Evolutionary conservation across 108 stramenopile genomes (phyloP).

Genomic region (Conticribra guillardii): DNA sequence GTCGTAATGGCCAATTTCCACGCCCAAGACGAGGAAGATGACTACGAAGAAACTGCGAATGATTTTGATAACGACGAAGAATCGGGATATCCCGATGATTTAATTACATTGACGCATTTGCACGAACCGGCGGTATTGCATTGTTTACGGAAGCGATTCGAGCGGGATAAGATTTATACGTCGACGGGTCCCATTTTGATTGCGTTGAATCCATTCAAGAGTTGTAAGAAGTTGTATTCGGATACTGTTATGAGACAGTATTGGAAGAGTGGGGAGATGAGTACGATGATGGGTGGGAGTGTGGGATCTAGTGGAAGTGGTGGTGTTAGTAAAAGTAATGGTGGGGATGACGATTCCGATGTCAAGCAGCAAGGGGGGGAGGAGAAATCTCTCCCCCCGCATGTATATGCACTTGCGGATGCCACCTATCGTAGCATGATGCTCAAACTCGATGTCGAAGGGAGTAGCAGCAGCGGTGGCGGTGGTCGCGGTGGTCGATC

Average conservation of each 20-base stretch:
- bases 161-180: conserved; percentile 87
- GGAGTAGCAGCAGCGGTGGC: neutral
- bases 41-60: neutral
- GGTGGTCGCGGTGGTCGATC: neutral
- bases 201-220: conserved; percentile 95
- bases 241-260: conserved; percentile 74
- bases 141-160: conserved; percentile 80
- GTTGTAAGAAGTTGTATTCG: conserved; percentile 59
- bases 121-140: conserved; percentile 90
- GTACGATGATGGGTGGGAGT: conserved; percentile 27
- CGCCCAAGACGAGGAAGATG: conserved; percentile 26
- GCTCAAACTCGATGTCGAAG: conserved; percentile 45
- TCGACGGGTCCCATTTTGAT: conserved; percentile 93
- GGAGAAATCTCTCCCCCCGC: conserved; percentile 72
- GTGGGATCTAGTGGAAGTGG: conserved; percentile 11
- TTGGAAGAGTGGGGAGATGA: conserved; percentile 62
- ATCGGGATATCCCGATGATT: conserved; percentile 57
- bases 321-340: neutral
- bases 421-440: conserved; percentile 93
- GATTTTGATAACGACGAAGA: neutral
- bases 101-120: conserved; percentile 76
- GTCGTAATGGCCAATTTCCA: conserved; percentile 45
- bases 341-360: conserved; percentile 1
- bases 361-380: no score
- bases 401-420: conserved; percentile 94